Evolutionary conservation across 306 rosid genomes (phyloP).

Genomic region (Spatholobus suberectus): DNA sequence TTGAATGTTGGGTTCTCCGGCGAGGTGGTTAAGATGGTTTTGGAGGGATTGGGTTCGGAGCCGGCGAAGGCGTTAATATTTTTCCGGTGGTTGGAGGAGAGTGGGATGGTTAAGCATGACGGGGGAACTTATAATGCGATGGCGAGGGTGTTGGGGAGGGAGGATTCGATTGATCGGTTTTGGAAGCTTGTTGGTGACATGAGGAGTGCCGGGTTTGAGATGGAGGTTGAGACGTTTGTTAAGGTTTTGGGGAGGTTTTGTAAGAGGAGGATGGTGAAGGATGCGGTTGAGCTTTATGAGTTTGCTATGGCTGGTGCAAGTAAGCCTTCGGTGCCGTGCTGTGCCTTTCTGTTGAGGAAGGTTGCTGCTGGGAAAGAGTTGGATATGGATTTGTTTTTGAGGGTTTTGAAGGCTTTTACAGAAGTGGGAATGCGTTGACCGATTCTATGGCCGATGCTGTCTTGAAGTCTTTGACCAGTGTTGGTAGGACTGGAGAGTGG

Average conservation of each 20-base stretch:
- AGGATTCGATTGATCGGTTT: slow-evolving; percentile 71
- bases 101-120: slow-evolving; percentile 72
- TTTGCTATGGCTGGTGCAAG: slow-evolving; percentile 72
- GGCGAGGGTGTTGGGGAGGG: slow-evolving; percentile 76
- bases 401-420: slow-evolving; percentile 59
- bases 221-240: slow-evolving; percentile 65
- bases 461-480: slow-evolving; percentile 65
- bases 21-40: slow-evolving; percentile 52
- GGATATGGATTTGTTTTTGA: slow-evolving; percentile 62
- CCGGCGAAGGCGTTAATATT: slow-evolving; percentile 69
- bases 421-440: slow-evolving; percentile 57
- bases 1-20: slow-evolving; percentile 50
- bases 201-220: slow-evolving; percentile 61
- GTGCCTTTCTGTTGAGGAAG: slow-evolving; percentile 66
- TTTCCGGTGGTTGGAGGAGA: slow-evolving; percentile 87
- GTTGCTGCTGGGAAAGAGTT: slow-evolving; percentile 56
- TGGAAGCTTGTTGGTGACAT: slow-evolving; percentile 82
- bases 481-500: slow-evolving; percentile 61
- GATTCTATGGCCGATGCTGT: slow-evolving; percentile 60
- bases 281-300: slow-evolving; percentile 78
- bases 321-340: slow-evolving; percentile 59
- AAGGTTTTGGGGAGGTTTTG: slow-evolving; percentile 72
- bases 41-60: slow-evolving; percentile 64
- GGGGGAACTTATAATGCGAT: slow-evolving; percentile 65
- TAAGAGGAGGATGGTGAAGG: slow-evolving; percentile 68